Conservation (phyloP, 2,329 filamentous ascomycete genomes). For the Xylariaceae sp. region DNA sequence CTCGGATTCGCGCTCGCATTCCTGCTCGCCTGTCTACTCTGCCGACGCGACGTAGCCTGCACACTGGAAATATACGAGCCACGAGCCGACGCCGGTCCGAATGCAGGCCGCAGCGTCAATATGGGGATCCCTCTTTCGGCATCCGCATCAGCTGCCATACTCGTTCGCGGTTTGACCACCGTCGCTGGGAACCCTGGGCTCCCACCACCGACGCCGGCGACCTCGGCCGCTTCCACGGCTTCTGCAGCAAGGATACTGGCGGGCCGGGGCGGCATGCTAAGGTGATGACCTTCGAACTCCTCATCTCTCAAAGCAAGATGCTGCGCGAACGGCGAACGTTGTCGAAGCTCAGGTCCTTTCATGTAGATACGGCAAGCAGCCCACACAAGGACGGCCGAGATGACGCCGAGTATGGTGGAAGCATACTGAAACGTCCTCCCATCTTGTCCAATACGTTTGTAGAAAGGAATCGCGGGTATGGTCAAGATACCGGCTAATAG, state of each 20-base stretch:
- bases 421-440: constrained; percentile 50
- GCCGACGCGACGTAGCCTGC: constrained; percentile 26
- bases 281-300: constrained; percentile 19
- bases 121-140: not conserved
- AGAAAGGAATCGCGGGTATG: constrained; percentile 55
- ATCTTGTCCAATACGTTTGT: constrained; percentile 40
- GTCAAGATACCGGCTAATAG: constrained; percentile 62
- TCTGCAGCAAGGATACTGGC: constrained; percentile 16
- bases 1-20: constrained; percentile 22
- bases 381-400: constrained; percentile 46
- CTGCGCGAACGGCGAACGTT: constrained; percentile 53
- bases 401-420: constrained; percentile 48
- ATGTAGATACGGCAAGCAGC: constrained; percentile 54
- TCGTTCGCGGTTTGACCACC: not conserved
- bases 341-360: constrained; percentile 50
- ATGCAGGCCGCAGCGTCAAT: constrained; percentile 2
- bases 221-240: not conserved
- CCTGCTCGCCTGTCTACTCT: constrained; percentile 21
- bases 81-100: constrained; percentile 21
- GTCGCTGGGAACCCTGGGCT: not conserved
- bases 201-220: not conserved
- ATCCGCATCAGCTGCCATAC: not conserved
- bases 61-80: constrained; percentile 27
- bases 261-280: constrained; percentile 14
- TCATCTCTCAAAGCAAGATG: constrained; percentile 43